Percentiles rank a stretch among this genome's conserved stretches.
Evolutionary conservation across 805 yeast species (phyloP).

Genomic region (Saccharomycopsis capsularis): DNA sequence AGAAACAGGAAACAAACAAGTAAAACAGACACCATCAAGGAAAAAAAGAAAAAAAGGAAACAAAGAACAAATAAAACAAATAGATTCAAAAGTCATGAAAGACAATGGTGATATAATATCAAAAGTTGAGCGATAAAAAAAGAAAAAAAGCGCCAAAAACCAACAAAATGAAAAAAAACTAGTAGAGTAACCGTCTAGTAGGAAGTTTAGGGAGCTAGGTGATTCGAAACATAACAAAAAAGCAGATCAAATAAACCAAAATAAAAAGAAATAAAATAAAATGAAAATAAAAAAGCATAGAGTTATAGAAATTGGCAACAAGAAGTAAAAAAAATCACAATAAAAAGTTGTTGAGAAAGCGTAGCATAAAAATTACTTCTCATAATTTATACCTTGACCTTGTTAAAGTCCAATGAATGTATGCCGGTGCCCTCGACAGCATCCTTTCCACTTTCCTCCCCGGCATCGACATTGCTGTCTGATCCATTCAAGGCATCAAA

Average conservation of each 20-base stretch:
- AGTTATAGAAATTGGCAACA: no score
- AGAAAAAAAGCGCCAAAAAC: not conserved
- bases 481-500: not conserved
- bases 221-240: not conserved
- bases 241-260: not conserved
- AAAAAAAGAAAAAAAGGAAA: not conserved
- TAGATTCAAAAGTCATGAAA: not conserved
- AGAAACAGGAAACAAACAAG: not conserved
- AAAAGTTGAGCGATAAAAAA: not conserved
- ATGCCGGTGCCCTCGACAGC: not conserved
- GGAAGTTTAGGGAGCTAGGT: no score
- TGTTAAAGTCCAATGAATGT: not conserved
- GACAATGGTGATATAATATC: not conserved
- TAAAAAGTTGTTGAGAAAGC: no score
- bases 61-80: no score
- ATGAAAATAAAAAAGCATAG: not conserved
- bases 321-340: no score
- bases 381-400: not conserved
- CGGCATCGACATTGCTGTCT: not conserved
- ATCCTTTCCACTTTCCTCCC: not conserved
- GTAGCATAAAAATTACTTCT: not conserved
- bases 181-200: no score
- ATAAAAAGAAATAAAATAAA: no score
- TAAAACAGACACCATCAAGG: not conserved
- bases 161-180: no score